Conservation (phyloP, 805 yeast genomes). For the Candida argentea region DNA sequence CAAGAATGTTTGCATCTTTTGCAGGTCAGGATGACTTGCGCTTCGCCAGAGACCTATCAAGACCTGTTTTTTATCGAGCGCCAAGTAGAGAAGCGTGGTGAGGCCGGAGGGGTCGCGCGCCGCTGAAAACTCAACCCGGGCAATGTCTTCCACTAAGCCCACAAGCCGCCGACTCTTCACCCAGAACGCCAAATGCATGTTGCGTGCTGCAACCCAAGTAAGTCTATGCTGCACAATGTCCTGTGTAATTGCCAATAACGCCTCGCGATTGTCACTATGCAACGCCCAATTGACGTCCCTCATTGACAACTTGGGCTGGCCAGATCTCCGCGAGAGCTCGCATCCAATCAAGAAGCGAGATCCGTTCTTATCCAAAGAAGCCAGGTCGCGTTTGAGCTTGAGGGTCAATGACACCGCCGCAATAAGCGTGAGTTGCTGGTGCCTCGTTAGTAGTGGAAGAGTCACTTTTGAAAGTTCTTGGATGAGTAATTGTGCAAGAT, state of each 20-base stretch:
- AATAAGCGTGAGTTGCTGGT: slow-evolving; percentile 78
- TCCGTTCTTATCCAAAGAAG: slow-evolving; percentile 54
- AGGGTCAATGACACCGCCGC: slow-evolving; percentile 58
- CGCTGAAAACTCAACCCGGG: slow-evolving; percentile 57
- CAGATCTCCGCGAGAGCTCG: slow-evolving; percentile 45
- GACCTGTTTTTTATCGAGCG: slow-evolving; percentile 67
- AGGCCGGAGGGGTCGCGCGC: slow-evolving; percentile 58
- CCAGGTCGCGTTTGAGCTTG: slow-evolving; percentile 37
- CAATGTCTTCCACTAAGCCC: slow-evolving; percentile 52
- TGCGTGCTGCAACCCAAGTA: slow-evolving; percentile 51
- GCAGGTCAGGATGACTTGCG: slow-evolving; percentile 67
- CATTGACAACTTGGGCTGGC: slow-evolving; percentile 45
- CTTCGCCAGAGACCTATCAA: slow-evolving; percentile 79
- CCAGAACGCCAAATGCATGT: slow-evolving; percentile 70
- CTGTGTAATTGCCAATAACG: slow-evolving; percentile 43
- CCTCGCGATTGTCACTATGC: slow-evolving; percentile 69
- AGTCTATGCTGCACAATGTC: slow-evolving; percentile 34
- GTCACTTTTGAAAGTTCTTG: slow-evolving; percentile 55
- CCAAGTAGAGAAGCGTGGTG: slow-evolving; percentile 67
- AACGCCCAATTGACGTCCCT: slow-evolving; percentile 85
- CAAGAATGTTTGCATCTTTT: slow-evolving; percentile 70
- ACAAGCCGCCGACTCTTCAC: slow-evolving; percentile 19
- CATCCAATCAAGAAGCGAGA: slow-evolving; percentile 61
- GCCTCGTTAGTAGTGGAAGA: slow-evolving; percentile 77
- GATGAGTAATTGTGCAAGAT: slow-evolving; percentile 37